Conservation (phyloP, 331 rosid genomes). For the Acacia concinna region DNA sequence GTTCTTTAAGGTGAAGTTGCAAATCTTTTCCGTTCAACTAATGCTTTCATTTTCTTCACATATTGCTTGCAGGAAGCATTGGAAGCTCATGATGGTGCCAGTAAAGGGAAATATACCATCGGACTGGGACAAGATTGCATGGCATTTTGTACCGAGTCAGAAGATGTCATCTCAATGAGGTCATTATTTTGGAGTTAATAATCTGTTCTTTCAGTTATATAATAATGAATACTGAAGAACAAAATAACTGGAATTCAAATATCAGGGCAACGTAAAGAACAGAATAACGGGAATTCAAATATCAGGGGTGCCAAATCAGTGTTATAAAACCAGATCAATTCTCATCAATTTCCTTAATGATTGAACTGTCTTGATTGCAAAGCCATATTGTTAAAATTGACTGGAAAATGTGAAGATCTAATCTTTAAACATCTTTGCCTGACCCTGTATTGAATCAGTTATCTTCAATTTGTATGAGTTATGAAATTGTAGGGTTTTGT, state of each 20-base stretch:
- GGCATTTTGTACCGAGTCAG: conserved; percentile 91
- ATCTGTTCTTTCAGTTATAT: conserved; percentile 9
- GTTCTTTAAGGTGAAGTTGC: conserved; percentile 3
- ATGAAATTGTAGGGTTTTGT: neutral
- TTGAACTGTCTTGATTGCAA: neutral
- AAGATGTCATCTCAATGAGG: conserved; percentile 99
- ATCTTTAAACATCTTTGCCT: neutral
- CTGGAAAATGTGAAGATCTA: neutral
- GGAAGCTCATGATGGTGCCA: conserved; percentile 96
- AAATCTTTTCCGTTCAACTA: neutral
- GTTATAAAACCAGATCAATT: neutral
- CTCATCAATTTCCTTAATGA: neutral
- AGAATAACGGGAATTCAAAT: neutral
- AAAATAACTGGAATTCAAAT: neutral
- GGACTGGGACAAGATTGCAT: conserved; percentile 99
- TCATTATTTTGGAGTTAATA: conserved; percentile 28
- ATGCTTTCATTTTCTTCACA: conserved; percentile 4
- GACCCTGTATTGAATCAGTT: conserved; percentile 1
- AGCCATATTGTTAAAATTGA: neutral
- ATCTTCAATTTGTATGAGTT: conserved; percentile 11
- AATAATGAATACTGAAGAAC: neutral
- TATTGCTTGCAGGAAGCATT: conserved; percentile 65
- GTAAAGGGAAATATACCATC: conserved; percentile 94
- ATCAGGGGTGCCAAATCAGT: neutral
- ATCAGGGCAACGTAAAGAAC: neutral